These are phyloP conservation scores for Microdochium nivale DNA, from an alignment of 2,329 filamentous ascomycete species.

Conservation along the genomic window DNA sequence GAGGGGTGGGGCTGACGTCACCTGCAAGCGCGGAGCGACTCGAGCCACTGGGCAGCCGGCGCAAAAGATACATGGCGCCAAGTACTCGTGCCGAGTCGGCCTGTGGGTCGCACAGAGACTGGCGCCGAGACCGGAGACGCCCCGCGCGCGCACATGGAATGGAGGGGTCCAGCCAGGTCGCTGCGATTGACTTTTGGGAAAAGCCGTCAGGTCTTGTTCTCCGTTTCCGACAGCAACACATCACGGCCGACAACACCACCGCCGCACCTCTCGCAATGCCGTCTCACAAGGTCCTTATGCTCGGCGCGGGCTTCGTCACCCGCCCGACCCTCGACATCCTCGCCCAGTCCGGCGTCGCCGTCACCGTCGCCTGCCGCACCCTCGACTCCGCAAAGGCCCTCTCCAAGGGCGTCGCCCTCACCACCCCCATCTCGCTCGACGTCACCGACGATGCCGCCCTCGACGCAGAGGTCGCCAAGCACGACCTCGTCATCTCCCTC, in stretches of 20 bases:
- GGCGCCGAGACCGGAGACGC: background rate
- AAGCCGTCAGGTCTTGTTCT: too few relatives aligned
- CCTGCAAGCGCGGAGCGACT: too few relatives aligned
- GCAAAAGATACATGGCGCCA: too few relatives aligned
- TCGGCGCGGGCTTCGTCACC: constrained; percentile 50
- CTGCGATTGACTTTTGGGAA: too few relatives aligned
- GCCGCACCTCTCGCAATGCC: background rate
- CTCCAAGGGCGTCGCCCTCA: constrained; percentile 60
- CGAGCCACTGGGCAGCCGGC: too few relatives aligned
- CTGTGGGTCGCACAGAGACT: too few relatives aligned
- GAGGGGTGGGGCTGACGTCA: too few relatives aligned
- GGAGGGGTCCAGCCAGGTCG: too few relatives aligned
- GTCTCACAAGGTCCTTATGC: constrained; percentile 26
- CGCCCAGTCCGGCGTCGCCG: constrained; percentile 47
- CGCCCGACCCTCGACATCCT: constrained; percentile 58
- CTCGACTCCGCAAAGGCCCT: constrained; percentile 70
- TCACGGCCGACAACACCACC: background rate
- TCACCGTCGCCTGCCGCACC: constrained; percentile 73
- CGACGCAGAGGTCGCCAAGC: constrained; percentile 70
- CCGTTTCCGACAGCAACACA: background rate
- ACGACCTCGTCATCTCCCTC: constrained; percentile 70
- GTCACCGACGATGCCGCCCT: constrained; percentile 69
- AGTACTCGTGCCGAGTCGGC: too few relatives aligned
- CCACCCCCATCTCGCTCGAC: constrained; percentile 73
- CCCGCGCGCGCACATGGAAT: too few relatives aligned